Evolutionary conservation across 2,329 filamentous ascomycete genomes (phyloP), one percentile per base, ranked within the genome.

Genomic region (Didymosphaeria variabile): DNA sequence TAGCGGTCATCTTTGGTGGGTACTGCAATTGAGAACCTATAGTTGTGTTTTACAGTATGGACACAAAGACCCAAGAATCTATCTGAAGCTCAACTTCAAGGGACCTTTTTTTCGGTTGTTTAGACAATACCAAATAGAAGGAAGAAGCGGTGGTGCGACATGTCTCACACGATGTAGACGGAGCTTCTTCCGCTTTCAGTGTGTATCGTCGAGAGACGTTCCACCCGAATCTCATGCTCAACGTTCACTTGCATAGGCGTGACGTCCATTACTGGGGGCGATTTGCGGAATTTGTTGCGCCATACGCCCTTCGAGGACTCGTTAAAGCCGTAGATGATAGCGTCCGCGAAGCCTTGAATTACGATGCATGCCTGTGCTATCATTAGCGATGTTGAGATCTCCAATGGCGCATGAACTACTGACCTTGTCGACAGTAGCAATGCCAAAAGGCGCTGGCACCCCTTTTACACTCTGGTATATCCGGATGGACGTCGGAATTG

Each of bases 301-400:
- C 68, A 71, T 5, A 60, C 67, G 26, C 34, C 40, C 1, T 66
- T 13, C 13, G 62, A 67, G 1, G 61, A 63, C 51, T 71, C 67
- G 51, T 68, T 70, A 15, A 69, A 42, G 60, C 79, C 79, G 63
- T 81, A 81, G 23, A 81, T 79, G 40, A 81, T 54, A 7, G 80
- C 78, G 61, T 81, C 79, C 9, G 78, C 72, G 29, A 81, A 72
- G 8, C 80, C 79, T 61, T 81, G 79, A 3, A 80, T 64, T 0
- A 81, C 80, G 51, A 82, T 79, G 55, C 79, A 79, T 9, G 66
- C 61, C 70, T 73, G 36, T 45, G 15, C 17, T 36, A 29, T n/a
- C 15, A 23, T 61, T 38, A 61, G 44, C 32, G 9, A 8, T 5
- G 23, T n/a, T 49, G 4, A 42, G 6, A n/a, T 7, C 23, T 19